Conservation (phyloP, 768 basidiomycete species). For the Termitomyces sp. region DNA sequence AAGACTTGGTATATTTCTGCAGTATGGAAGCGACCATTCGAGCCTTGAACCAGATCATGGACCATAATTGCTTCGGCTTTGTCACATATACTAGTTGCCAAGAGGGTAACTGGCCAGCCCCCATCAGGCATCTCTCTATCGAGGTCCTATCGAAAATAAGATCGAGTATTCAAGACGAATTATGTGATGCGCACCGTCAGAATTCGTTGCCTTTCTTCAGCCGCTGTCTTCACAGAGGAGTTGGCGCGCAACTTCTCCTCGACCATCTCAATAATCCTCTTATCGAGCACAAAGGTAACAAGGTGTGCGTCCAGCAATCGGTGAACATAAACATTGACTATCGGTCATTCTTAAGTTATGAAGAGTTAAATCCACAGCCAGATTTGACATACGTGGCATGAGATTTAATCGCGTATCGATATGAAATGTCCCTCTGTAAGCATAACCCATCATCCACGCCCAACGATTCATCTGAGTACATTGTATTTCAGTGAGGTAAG, state of each 20-base stretch:
- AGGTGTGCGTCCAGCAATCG: not conserved
- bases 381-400: not conserved
- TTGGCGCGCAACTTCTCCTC: not conserved
- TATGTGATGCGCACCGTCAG: not conserved
- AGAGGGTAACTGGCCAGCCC: not conserved
- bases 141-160: not conserved
- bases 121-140: not conserved
- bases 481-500: not conserved
- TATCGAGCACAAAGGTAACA: not conserved
- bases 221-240: too few relatives aligned
- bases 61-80: not conserved
- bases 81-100: not conserved
- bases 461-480: not conserved
- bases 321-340: not conserved
- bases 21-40: not conserved
- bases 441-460: not conserved
- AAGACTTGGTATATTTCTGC: not conserved
- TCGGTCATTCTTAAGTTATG: not conserved
- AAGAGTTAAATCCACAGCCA: too few relatives aligned
- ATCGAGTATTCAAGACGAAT: not conserved
- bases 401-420: not conserved
- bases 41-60: not conserved
- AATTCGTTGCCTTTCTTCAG: not conserved
- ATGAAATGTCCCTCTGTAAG: not conserved
- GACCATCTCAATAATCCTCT: not conserved